Conservation (phyloP, 768 basidiomycete genomes). For the Mycena metata region DNA sequence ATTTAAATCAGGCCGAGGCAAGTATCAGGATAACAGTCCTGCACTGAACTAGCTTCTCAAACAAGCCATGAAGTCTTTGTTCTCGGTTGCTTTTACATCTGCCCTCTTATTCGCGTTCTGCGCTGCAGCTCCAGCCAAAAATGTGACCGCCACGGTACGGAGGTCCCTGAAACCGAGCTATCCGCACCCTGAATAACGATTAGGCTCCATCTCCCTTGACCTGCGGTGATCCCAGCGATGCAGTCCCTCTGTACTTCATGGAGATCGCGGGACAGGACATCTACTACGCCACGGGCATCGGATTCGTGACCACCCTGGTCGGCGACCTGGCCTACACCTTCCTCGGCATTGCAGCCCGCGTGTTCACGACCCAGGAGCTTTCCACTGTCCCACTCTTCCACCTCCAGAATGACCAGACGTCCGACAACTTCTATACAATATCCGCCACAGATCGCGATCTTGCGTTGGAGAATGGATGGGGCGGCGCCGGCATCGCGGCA, state of each 20-base stretch:
- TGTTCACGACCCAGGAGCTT: conserved; percentile 7
- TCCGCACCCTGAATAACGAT: too few species aligned
- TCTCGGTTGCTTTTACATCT: too few species aligned
- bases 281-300: background rate
- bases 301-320: background rate
- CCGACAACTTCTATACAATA: background rate
- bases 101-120: too few species aligned
- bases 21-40: too few species aligned
- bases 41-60: too few species aligned
- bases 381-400: conserved; percentile 11
- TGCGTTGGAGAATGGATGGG: background rate
- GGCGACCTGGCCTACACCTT: background rate
- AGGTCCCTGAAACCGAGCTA: too few species aligned
- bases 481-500: background rate
- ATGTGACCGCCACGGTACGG: too few species aligned
- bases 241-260: background rate
- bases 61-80: too few species aligned
- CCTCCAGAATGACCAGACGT: too few species aligned
- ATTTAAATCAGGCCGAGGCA: too few species aligned
- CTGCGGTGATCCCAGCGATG: conserved; percentile 2
- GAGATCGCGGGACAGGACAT: background rate
- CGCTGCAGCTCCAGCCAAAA: too few species aligned
- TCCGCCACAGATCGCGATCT: background rate
- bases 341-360: conserved; percentile 4
- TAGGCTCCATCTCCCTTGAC: too few species aligned